Evolutionary conservation across 2,329 filamentous ascomycete species (phyloP).

Genomic region (Sclerotinia nivalis): DNA sequence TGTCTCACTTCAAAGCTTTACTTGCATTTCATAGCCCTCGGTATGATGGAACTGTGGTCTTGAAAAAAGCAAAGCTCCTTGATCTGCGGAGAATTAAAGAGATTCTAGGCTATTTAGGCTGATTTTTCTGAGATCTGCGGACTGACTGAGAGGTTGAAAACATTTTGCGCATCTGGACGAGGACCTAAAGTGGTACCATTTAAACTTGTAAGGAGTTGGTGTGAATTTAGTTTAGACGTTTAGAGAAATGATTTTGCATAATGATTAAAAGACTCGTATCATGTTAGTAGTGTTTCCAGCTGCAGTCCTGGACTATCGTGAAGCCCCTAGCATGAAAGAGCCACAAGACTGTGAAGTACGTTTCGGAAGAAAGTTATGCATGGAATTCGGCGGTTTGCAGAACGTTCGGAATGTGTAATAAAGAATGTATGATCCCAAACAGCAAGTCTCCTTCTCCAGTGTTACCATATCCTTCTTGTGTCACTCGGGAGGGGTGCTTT

Average conservation of each 20-base stretch:
- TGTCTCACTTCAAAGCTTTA: background rate
- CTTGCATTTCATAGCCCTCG: background rate
- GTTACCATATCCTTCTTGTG: too few relatives aligned
- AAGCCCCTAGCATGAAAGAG: too few relatives aligned
- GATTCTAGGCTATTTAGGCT: too few relatives aligned
- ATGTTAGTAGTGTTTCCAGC: too few relatives aligned
- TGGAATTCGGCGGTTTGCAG: background rate
- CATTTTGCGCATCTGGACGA: background rate
- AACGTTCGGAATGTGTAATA: too few relatives aligned
- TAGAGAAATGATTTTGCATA: accelerated
- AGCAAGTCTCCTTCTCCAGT: background rate
- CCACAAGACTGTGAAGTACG: too few relatives aligned
- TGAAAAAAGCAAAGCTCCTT: background rate
- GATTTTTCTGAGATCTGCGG: background rate
- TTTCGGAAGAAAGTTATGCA: background rate
- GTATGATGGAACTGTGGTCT: background rate
- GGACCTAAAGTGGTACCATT: too few relatives aligned
- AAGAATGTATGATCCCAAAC: too few relatives aligned
- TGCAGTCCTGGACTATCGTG: background rate
- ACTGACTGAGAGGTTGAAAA: background rate
- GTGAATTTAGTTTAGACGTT: too few relatives aligned
- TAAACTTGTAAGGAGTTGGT: too few relatives aligned
- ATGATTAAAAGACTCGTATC: background rate
- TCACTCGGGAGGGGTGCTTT: too few relatives aligned
- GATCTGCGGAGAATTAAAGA: background rate